phyloP scores from a whole-genome alignment of 2,329 filamentous ascomycete species.

The Diaporthe velutina region DNA sequence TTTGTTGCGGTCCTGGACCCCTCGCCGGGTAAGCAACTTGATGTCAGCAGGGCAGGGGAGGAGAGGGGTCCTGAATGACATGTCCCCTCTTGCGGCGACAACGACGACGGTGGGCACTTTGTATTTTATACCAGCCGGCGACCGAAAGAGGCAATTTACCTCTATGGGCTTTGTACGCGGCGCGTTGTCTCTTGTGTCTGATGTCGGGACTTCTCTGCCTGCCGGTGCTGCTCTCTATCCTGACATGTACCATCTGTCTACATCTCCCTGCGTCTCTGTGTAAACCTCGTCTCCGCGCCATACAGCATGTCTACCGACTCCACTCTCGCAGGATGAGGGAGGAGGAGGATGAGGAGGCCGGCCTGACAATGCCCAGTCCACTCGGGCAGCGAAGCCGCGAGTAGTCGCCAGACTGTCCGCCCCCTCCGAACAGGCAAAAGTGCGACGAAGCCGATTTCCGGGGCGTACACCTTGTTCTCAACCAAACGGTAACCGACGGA shows the following conservation, averaged over 20 bases:
- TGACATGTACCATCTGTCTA: background rate
- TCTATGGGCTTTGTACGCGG: background rate
- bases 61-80: background rate
- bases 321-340: constrained; percentile 12
- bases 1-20: background rate
- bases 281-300: background rate
- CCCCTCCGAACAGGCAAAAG: constrained; percentile 8
- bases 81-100: background rate
- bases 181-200: background rate
- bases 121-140: constrained; percentile 13
- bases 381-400: constrained; percentile 13
- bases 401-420: background rate
- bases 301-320: constrained; percentile 7
- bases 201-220: background rate
- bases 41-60: constrained; percentile 26
- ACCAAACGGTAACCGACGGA: constrained; percentile 6
- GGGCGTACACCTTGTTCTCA: background rate
- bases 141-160: constrained; percentile 28
- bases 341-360: constrained; percentile 7
- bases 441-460: constrained; percentile 14
- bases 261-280: background rate
- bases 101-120: background rate
- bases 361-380: constrained; percentile 4
- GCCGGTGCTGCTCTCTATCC: background rate
- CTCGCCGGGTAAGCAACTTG: constrained; percentile 11